These are phyloP conservation scores for Daldinia bambusicola DNA, from an alignment of 495 filamentous ascomycete genomes.

Conservation along the genomic window DNA sequence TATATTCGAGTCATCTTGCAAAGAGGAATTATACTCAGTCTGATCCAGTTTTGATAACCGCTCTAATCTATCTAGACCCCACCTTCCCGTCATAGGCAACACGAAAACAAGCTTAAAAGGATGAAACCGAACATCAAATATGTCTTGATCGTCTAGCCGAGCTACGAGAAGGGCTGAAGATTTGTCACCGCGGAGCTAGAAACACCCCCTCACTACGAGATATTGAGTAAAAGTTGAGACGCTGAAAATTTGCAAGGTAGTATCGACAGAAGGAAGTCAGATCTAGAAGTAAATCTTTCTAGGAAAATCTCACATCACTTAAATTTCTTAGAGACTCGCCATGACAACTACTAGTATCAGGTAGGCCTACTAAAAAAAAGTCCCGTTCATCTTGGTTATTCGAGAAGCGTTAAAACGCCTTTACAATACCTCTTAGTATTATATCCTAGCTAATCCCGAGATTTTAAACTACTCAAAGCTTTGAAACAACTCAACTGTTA, in stretches of 20 bases:
- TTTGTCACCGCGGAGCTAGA: slow-evolving; percentile 9
- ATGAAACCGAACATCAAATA: not conserved
- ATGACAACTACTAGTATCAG: not conserved
- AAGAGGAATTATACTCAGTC: not conserved
- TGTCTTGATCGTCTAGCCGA: not conserved
- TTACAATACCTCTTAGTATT: slow-evolving; percentile 1
- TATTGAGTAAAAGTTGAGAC: slow-evolving; percentile 34
- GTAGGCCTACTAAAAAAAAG: not conserved
- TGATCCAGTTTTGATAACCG: not conserved
- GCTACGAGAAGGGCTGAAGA: slow-evolving; percentile 4
- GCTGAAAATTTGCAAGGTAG: slow-evolving; percentile 20
- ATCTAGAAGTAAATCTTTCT: slow-evolving; percentile 32
- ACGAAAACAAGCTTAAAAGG: slow-evolving; percentile 14
- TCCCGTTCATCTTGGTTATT: not conserved
- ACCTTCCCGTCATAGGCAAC: not conserved
- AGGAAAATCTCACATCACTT: too few species aligned
- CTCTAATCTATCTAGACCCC: not conserved
- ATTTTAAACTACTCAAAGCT: not conserved
- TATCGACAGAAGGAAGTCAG: slow-evolving; percentile 32
- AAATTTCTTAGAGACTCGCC: not conserved
- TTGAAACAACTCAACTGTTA: slow-evolving; percentile 29
- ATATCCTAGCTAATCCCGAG: slow-evolving; percentile 14
- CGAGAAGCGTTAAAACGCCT: slow-evolving; percentile 30
- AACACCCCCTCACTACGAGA: slow-evolving; percentile 17
- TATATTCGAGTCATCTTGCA: too few species aligned